These are phyloP conservation scores for Dendrobium catenatum DNA, from an alignment of 106 monocot species.

Conservation along the genomic window DNA sequence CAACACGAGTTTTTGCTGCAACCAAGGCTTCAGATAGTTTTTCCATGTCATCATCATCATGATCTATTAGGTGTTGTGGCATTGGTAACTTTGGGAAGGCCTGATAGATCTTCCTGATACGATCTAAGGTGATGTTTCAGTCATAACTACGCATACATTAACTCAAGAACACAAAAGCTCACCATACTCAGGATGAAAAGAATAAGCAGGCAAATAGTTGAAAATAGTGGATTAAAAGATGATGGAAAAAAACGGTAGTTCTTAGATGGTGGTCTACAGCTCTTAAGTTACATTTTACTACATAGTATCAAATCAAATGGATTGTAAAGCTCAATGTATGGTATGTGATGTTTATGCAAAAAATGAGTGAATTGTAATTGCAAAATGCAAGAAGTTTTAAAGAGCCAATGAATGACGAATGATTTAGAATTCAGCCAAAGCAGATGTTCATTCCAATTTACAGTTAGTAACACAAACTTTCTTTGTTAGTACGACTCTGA, in stretches of 20 bases:
- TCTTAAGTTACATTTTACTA: neutral
- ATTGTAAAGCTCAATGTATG: neutral
- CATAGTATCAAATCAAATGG: neutral
- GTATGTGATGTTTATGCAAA: neutral
- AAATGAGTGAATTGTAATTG: neutral
- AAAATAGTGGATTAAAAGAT: neutral
- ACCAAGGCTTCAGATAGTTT: slow-evolving; percentile 74
- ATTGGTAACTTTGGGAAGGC: slow-evolving; percentile 72
- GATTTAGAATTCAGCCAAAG: no score
- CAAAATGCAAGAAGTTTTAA: neutral
- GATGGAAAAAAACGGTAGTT: neutral
- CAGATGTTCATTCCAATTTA: neutral
- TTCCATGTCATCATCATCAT: slow-evolving; percentile 69
- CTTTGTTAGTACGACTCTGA: neutral
- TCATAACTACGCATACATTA: slow-evolving; percentile 11
- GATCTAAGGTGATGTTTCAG: slow-evolving; percentile 39
- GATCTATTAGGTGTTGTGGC: slow-evolving; percentile 52
- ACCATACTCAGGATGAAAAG: neutral
- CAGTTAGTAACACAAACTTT: neutral
- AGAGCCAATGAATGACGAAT: neutral
- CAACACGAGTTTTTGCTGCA: slow-evolving; percentile 75
- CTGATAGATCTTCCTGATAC: slow-evolving; percentile 64
- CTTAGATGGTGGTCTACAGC: neutral
- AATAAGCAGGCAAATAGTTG: neutral
- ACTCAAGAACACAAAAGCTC: neutral